phyloP scores from a whole-genome alignment of 2,329 filamentous ascomycete genomes.

The Harringtonia aguacate region DNA sequence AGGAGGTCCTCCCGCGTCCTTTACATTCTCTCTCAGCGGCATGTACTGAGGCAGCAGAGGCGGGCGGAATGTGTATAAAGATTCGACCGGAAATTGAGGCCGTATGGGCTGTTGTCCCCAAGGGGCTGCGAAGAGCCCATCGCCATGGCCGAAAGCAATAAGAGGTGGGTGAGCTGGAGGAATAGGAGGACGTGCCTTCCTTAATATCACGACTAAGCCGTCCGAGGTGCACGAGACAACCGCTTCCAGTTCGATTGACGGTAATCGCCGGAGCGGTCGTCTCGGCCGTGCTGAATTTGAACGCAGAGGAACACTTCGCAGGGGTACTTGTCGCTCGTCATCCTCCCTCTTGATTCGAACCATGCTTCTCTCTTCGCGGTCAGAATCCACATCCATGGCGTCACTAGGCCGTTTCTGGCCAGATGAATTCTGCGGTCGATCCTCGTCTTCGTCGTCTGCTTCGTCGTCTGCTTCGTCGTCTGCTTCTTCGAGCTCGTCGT shows the following conservation, averaged over 20 bases:
- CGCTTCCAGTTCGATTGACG: constrained; percentile 65
- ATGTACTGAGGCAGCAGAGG: constrained; percentile 32
- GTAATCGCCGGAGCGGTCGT: constrained; percentile 20
- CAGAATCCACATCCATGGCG: constrained; percentile 18
- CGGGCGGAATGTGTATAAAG: constrained; percentile 31
- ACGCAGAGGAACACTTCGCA: background rate
- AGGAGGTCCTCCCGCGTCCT: constrained; percentile 40
- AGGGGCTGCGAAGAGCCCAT: constrained; percentile 67
- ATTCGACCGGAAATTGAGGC: constrained; percentile 30
- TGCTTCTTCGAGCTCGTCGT: constrained; percentile 34
- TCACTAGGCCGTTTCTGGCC: background rate
- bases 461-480: constrained; percentile 28
- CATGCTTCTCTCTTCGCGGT: background rate
- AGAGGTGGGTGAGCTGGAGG: constrained; percentile 43
- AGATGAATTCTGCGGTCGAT: background rate
- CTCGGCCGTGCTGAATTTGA: background rate
- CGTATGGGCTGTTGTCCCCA: constrained; percentile 62
- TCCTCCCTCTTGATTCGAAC: constrained; percentile 10
- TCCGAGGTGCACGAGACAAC: constrained; percentile 90
- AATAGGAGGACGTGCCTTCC: constrained; percentile 61
- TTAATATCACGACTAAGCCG: constrained; percentile 70
- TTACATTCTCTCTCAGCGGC: constrained; percentile 31
- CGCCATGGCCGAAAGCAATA: constrained; percentile 36
- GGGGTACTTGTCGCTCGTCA: constrained; percentile 1
- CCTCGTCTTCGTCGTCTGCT: constrained; percentile 29